phyloP scores from a whole-genome alignment of 2,329 filamentous ascomycete species.

The Herpotrichia juniperi region DNA sequence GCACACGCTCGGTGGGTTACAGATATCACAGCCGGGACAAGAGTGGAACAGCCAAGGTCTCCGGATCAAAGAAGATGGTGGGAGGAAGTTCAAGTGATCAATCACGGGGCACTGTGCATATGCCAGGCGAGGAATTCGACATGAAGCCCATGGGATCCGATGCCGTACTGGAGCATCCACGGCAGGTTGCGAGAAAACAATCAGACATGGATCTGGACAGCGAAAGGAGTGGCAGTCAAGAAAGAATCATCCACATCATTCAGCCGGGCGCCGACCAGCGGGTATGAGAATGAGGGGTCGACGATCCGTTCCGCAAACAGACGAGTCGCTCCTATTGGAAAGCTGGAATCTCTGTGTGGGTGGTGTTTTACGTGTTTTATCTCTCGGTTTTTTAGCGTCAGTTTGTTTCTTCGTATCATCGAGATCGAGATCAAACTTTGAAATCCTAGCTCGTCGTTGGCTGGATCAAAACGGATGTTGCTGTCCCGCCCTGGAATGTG shows the following conservation, averaged over 20 bases:
- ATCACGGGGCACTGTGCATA: conserved; percentile 1
- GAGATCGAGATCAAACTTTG: not conserved
- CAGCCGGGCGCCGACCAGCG: not conserved
- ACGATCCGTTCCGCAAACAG: not conserved
- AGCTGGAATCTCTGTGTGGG: not conserved
- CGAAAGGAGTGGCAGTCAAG: conserved; percentile 11
- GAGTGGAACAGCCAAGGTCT: conserved; percentile 11
- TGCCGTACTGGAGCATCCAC: conserved; percentile 3
- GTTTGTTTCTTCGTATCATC: not conserved
- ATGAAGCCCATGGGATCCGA: conserved; percentile 3
- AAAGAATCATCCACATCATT: conserved; percentile 9
- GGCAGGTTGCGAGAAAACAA: conserved; percentile 6
- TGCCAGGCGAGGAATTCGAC: conserved; percentile 1
- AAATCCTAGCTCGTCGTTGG: not conserved
- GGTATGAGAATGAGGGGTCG: not conserved
- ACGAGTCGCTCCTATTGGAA: not conserved
- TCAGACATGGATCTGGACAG: conserved; percentile 9
- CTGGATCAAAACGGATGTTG: not conserved
- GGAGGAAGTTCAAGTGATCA: conserved; percentile 4
- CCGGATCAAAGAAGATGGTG: conserved; percentile 3
- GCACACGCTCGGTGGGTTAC: conserved; percentile 18
- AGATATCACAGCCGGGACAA: conserved; percentile 28
- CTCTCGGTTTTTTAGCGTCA: not conserved
- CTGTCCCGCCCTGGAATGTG: not conserved
- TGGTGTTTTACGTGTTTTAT: not conserved